Evolutionary conservation across 1,284 basidiomycete genomes (phyloP), one percentile per base, ranked within the genome.

Genomic region (Ceratobasidium sp.): DNA sequence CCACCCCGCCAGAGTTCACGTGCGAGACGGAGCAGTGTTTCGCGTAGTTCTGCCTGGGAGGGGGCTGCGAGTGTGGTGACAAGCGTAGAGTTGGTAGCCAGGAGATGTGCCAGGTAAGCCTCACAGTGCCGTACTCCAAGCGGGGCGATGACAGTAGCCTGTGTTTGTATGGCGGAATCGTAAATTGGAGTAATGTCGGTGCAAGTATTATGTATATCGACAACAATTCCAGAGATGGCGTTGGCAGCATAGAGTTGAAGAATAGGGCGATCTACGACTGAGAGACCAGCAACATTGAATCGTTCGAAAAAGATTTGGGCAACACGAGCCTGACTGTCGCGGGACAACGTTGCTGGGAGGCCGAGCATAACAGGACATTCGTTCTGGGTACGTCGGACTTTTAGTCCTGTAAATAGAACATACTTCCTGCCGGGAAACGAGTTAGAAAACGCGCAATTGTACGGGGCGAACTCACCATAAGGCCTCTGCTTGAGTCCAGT

Each of bases 261-360:
- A 78, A 97, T 87, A 5, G 96, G 91, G 1, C 94, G 89, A 75
- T 97, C 93, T 50, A 97, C 85, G 76, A 98, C 85, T 52, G 89
- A 88, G 76, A 98, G 89, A 32, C 90, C 92, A 3, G 97, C 93
- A 52, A 92, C 90, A 80, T 98, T 98, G 86, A 98, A 94, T n/a
- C 91, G 88, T 80, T 98, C 96, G 79, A 98, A 99, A 80, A 98
- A 95, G 72, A 96, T 86, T 79, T 94, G 94, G 76, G 91, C 92
- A 78, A 92, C 85, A 57, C 85, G 85, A 79, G 97, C 94, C 79
- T 91, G 87, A 5, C 88, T 86, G 67, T 87, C 85, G 66, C 92
- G 87, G n/a, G 93, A 86, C 23, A 95, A 86, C 23, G 91, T 89
- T 0, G 91, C 82, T 0, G 87, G 84, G 66, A 96, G 84, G 49